Conservation (phyloP, 1,284 basidiomycete genomes). For the Lentinus polychrous region DNA sequence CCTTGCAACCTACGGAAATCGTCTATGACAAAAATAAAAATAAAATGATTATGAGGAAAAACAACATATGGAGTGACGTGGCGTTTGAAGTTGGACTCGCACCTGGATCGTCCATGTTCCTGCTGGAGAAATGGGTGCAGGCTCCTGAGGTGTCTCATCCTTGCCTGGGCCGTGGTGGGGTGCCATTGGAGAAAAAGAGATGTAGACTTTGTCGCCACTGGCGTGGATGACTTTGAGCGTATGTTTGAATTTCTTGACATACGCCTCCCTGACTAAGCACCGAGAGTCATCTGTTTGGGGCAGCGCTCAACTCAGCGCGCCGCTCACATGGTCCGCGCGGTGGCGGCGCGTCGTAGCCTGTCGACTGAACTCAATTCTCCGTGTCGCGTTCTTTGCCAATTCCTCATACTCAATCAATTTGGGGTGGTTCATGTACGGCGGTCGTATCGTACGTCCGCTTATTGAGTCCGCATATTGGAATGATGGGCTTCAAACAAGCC, state of each 20-base stretch:
- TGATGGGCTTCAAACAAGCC: too few species aligned
- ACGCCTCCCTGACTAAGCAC: slow-evolving; percentile 16
- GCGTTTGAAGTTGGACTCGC: slow-evolving; percentile 6
- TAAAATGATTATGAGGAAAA: slow-evolving; percentile 6
- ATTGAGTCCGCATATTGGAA: too few species aligned
- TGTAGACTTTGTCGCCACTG: slow-evolving; percentile 21
- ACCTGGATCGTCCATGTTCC: slow-evolving; percentile 15
- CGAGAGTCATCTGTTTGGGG: background rate
- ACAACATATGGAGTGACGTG: slow-evolving; percentile 3
- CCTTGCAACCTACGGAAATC: slow-evolving; percentile 87
- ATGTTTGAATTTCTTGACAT: slow-evolving; percentile 16
- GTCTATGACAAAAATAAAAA: slow-evolving; percentile 47
- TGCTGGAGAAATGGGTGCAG: slow-evolving; percentile 11
- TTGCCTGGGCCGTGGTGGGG: slow-evolving; percentile 12
- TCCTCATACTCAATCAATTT: too few species aligned
- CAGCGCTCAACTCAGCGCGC: background rate
- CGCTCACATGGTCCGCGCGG: too few species aligned
- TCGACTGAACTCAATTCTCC: too few species aligned
- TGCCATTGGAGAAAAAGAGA: slow-evolving; percentile 16
- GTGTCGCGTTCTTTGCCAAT: too few species aligned
- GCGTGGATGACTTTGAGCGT: slow-evolving; percentile 29
- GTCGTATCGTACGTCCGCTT: too few species aligned
- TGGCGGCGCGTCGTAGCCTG: too few species aligned
- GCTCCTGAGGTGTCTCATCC: slow-evolving; percentile 13
- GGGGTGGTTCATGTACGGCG: too few species aligned